These are phyloP conservation scores for Citrus unshiu DNA, from an alignment of 345 rosid species.

Conservation along the genomic window DNA sequence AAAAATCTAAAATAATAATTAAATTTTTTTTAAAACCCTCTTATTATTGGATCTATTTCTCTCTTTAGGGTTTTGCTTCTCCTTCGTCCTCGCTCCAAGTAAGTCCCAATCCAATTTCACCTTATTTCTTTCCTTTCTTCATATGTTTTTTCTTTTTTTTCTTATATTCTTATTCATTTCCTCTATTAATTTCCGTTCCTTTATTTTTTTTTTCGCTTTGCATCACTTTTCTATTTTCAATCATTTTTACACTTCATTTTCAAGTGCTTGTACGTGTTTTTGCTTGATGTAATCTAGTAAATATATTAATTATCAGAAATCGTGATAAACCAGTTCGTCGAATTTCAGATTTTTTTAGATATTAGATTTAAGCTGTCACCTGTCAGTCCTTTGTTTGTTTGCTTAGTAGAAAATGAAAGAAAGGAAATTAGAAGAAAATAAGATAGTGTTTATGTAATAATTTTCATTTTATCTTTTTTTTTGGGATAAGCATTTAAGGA, in stretches of 20 bases:
- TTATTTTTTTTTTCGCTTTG: background rate
- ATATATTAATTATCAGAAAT: background rate
- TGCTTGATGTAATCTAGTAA: background rate
- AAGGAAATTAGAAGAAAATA: too few species aligned
- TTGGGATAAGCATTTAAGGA: too few species aligned
- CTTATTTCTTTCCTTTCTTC: background rate
- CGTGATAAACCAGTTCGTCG: background rate
- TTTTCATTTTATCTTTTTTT: too few species aligned
- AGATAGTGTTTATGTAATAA: background rate
- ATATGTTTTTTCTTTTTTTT: background rate
- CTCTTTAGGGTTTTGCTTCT: constrained; percentile 15
- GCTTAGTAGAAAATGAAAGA: background rate
- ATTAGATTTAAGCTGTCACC: background rate
- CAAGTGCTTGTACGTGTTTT: background rate
- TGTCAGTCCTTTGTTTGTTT: too few species aligned
- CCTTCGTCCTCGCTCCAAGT: constrained; percentile 1
- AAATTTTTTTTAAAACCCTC: background rate
- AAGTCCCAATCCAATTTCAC: background rate
- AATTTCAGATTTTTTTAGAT: background rate
- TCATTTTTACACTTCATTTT: background rate
- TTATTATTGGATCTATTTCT: background rate
- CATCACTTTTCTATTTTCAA: background rate
- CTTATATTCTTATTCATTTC: background rate
- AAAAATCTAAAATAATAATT: background rate
- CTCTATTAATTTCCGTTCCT: background rate